Percentiles rank a stretch among this genome's conserved stretches.
phyloP scores from a whole-genome alignment of 2,329 filamentous ascomycete genomes.

The Gaeumannomyces sp. region DNA sequence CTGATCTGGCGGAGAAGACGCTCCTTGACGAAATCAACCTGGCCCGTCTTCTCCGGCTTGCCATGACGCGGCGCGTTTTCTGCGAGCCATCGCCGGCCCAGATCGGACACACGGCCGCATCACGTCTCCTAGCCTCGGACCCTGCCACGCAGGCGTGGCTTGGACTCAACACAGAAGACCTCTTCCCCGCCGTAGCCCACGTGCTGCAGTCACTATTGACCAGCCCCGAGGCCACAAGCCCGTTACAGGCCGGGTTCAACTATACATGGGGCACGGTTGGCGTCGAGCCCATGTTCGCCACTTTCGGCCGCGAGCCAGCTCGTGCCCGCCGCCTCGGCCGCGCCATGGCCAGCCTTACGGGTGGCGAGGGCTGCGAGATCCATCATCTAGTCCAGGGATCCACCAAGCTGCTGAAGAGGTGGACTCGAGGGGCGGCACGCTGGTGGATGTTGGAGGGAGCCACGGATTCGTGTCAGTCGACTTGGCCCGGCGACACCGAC shows the following conservation, averaged over 20 bases:
- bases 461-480: constrained; percentile 52
- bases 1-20: constrained; percentile 19
- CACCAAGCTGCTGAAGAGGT: constrained; percentile 14
- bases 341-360: constrained; percentile 49
- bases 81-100: constrained; percentile 28
- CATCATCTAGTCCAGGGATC: constrained; percentile 40
- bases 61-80: constrained; percentile 34
- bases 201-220: constrained; percentile 37
- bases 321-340: constrained; percentile 45
- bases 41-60: constrained; percentile 31
- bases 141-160: constrained; percentile 25
- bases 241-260: constrained; percentile 45
- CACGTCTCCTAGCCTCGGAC: constrained; percentile 25
- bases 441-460: constrained; percentile 55
- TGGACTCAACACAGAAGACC: constrained; percentile 39
- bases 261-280: constrained; percentile 43
- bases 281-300: constrained; percentile 47
- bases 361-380: constrained; percentile 50
- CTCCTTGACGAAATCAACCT: constrained; percentile 19
- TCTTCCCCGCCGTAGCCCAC: constrained; percentile 42
- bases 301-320: constrained; percentile 40
- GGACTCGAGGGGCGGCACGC: constrained; percentile 35
- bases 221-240: constrained; percentile 41
- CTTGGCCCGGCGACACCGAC: constrained; percentile 42
- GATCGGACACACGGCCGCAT: constrained; percentile 33